A percentile compares a stretch with the other conserved stretches of the same genome.
Evolutionary conservation across 2,329 filamentous ascomycete genomes (phyloP).

Genomic region (Periconia sp.): DNA sequence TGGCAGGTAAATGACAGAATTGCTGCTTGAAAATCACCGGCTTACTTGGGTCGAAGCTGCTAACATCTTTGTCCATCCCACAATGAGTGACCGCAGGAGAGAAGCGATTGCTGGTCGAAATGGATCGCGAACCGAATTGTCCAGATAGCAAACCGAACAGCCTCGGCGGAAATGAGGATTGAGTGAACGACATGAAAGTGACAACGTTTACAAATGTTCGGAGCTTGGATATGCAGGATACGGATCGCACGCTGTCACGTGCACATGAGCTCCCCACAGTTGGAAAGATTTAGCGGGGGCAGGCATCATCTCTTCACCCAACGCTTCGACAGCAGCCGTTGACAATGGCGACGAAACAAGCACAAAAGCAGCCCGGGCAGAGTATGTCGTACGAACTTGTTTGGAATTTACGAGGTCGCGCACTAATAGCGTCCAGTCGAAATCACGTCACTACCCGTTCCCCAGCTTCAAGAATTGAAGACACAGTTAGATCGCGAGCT

Average conservation of each 20-base stretch:
- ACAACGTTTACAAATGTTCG: not conserved
- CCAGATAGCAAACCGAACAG: not conserved
- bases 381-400: no score
- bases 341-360: constrained; percentile 20
- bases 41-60: constrained; percentile 20
- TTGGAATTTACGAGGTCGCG: no score
- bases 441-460: constrained; percentile 77
- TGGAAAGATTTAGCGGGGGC: constrained; percentile 10
- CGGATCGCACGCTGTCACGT: constrained; percentile 7
- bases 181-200: not conserved
- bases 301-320: constrained; percentile 2
- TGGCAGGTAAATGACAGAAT: constrained; percentile 33
- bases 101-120: constrained; percentile 17
- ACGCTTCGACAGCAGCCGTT: constrained; percentile 3
- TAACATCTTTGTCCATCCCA: constrained; percentile 11
- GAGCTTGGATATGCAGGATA: not conserved
- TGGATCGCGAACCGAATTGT: constrained; percentile 9
- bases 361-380: constrained; percentile 29
- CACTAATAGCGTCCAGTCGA: constrained; percentile 54
- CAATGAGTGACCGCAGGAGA: constrained; percentile 10
- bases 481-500: constrained; percentile 96
- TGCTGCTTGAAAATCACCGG: constrained; percentile 30
- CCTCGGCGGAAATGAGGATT: constrained; percentile 13
- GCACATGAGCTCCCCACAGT: constrained; percentile 6
- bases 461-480: constrained; percentile 90